Evolutionary conservation across 495 filamentous ascomycete genomes (phyloP).

Genomic region (Zalerion maritima): DNA sequence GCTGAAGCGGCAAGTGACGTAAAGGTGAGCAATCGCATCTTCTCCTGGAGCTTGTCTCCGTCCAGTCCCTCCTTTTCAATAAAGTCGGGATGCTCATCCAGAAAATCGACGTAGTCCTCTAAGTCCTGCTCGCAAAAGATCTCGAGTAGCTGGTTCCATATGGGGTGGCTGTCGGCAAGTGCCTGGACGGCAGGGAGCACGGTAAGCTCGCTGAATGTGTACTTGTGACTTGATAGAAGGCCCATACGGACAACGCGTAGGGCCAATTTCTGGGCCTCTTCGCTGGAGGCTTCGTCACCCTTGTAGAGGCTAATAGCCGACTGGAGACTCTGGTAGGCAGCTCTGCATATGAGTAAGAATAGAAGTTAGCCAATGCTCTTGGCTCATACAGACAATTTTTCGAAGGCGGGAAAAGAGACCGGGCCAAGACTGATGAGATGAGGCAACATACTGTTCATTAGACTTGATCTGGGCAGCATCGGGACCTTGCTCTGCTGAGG

Average conservation of each 20-base stretch:
- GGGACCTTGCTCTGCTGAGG: conserved; percentile 68
- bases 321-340: too few relatives aligned
- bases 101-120: conserved; percentile 91
- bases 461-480: too few relatives aligned
- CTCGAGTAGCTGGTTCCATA: conserved; percentile 80
- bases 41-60: conserved; percentile 50
- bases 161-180: conserved; percentile 64
- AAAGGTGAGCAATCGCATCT: conserved; percentile 91
- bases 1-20: conserved; percentile 74
- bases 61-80: conserved; percentile 57
- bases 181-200: conserved; percentile 74
- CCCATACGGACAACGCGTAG: conserved; percentile 74
- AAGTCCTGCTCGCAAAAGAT: conserved; percentile 86
- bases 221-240: conserved; percentile 58
- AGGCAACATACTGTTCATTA: too few relatives aligned
- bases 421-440: too few relatives aligned
- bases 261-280: conserved; percentile 65
- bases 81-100: conserved; percentile 65
- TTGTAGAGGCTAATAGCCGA: too few relatives aligned
- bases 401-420: too few relatives aligned
- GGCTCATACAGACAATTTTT: too few relatives aligned
- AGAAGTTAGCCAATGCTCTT: too few relatives aligned
- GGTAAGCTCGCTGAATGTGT: conserved; percentile 89
- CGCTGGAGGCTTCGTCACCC: conserved; percentile 44
- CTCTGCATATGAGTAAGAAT: too few relatives aligned